Conservation (phyloP, 768 basidiomycete species). For the Tylopilus balloui region DNA sequence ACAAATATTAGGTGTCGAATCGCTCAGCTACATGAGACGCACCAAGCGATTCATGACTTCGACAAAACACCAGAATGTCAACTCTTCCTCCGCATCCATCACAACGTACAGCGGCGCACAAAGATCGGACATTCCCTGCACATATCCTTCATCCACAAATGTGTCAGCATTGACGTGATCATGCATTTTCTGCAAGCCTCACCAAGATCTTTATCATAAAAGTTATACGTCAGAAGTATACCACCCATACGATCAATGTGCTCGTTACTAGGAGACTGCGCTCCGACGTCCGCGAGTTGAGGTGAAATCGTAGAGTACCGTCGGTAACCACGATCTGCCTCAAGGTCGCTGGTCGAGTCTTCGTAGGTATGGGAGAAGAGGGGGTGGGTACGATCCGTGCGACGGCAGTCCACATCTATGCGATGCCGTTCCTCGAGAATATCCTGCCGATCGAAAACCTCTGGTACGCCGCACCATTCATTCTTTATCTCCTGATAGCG, state of each 20-base stretch:
- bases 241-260: slow-evolving; percentile 86
- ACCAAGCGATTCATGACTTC: slow-evolving; percentile 96
- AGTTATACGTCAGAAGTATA: slow-evolving; percentile 87
- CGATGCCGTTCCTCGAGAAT: slow-evolving; percentile 89
- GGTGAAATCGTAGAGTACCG: slow-evolving; percentile 74
- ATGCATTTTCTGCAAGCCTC: slow-evolving; percentile 25
- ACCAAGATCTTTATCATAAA: slow-evolving; percentile 87
- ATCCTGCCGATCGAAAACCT: slow-evolving; percentile 76
- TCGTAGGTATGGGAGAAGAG: slow-evolving; percentile 60
- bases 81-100: slow-evolving; percentile 80
- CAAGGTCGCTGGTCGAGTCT: slow-evolving; percentile 40
- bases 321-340: slow-evolving; percentile 47
- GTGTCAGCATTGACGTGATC: slow-evolving; percentile 12
- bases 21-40: slow-evolving; percentile 23
- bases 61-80: slow-evolving; percentile 97
- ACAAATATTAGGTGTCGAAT: slow-evolving; percentile 5
- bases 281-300: slow-evolving; percentile 66
- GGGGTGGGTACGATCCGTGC: slow-evolving; percentile 92
- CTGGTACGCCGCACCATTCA: slow-evolving; percentile 80
- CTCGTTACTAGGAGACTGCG: slow-evolving; percentile 85
- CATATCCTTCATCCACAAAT: slow-evolving; percentile 62
- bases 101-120: slow-evolving; percentile 92
- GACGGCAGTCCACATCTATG: slow-evolving; percentile 94
- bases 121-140: slow-evolving; percentile 98
- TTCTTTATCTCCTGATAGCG: slow-evolving; percentile 68